A percentile compares a stretch with the other conserved stretches of the same genome.
Evolutionary conservation across 495 filamentous ascomycete genomes (phyloP).

Genomic region (Tuber aestivum): DNA sequence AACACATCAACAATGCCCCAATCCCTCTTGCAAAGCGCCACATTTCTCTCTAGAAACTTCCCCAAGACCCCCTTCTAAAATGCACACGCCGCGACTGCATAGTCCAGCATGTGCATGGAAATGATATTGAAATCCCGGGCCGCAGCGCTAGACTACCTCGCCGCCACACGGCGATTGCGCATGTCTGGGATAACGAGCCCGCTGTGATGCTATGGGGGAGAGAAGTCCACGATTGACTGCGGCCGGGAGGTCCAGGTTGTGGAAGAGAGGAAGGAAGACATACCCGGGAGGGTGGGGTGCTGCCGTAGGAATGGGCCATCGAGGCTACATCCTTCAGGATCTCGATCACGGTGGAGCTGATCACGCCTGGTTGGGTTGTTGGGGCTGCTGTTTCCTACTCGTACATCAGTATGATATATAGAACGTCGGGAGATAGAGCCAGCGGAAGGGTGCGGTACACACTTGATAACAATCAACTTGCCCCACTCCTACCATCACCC

Average conservation of each 20-base stretch:
- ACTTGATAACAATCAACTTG: slow-evolving; percentile 59
- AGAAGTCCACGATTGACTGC: slow-evolving; percentile 69
- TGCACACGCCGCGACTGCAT: slow-evolving; percentile 70
- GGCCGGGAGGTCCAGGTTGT: slow-evolving; percentile 45
- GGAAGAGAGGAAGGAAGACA: slow-evolving; percentile 86
- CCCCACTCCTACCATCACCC: slow-evolving; percentile 19
- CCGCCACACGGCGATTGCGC: slow-evolving; percentile 70
- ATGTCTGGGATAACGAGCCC: slow-evolving; percentile 81
- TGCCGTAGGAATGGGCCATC: slow-evolving; percentile 53
- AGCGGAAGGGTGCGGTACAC: slow-evolving; percentile 6
- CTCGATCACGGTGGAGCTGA: slow-evolving; percentile 55
- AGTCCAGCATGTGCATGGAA: slow-evolving; percentile 74
- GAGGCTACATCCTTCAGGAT: slow-evolving; percentile 59
- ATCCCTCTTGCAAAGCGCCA: slow-evolving; percentile 65
- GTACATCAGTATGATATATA: background rate
- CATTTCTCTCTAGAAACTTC: slow-evolving; percentile 61
- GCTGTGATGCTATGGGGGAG: slow-evolving; percentile 61
- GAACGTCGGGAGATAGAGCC: too few relatives aligned
- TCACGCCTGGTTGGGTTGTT: slow-evolving; percentile 81
- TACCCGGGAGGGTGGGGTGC: slow-evolving; percentile 72
- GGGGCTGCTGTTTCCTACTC: slow-evolving; percentile 60
- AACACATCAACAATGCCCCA: slow-evolving; percentile 61
- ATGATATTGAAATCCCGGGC: slow-evolving; percentile 82
- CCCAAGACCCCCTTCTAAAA: slow-evolving; percentile 60
- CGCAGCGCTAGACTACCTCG: slow-evolving; percentile 53